Evolutionary conservation across 2,329 filamentous ascomycete species (phyloP).

Genomic region (Clathrospora elynae): DNA sequence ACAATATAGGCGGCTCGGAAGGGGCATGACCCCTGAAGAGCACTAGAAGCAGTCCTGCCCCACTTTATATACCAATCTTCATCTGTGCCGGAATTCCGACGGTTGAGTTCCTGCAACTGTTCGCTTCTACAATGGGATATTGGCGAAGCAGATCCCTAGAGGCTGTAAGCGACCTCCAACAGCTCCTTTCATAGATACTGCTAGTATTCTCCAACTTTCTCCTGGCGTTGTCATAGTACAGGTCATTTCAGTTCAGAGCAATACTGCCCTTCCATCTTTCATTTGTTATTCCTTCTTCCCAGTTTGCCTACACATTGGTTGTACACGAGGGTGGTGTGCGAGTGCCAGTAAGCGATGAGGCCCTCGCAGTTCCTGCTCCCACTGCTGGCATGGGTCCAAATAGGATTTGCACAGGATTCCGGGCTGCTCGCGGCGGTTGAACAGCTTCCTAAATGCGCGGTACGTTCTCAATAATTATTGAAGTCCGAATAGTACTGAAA

Average conservation of each 20-base stretch:
- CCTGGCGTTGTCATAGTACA: not conserved
- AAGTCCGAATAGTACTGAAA: constrained; percentile 4
- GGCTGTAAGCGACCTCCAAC: constrained; percentile 5
- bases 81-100: constrained; percentile 8
- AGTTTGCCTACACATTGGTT: constrained; percentile 1
- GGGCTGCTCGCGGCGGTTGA: constrained; percentile 15
- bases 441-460: constrained; percentile 26
- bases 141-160: constrained; percentile 4
- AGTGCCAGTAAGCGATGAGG: constrained; percentile 21
- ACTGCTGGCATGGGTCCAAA: constrained; percentile 20
- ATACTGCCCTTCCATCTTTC: too few relatives aligned
- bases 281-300: not conserved
- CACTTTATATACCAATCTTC: constrained; percentile 6
- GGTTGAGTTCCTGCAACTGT: constrained; percentile 7
- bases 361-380: constrained; percentile 21
- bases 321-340: constrained; percentile 1
- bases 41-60: constrained; percentile 6
- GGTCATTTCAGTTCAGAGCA: constrained; percentile 3
- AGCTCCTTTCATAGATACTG: too few relatives aligned
- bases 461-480: constrained; percentile 12
- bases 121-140: constrained; percentile 9
- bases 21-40: constrained; percentile 9
- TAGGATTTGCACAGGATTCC: constrained; percentile 21
- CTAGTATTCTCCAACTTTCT: constrained; percentile 7
- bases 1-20: constrained; percentile 2